A percentile compares a stretch with the other conserved stretches of the same genome.
These are phyloP conservation scores for Hypoxylon cercidicola DNA, from an alignment of 495 filamentous ascomycete species.

Conservation along the genomic window DNA sequence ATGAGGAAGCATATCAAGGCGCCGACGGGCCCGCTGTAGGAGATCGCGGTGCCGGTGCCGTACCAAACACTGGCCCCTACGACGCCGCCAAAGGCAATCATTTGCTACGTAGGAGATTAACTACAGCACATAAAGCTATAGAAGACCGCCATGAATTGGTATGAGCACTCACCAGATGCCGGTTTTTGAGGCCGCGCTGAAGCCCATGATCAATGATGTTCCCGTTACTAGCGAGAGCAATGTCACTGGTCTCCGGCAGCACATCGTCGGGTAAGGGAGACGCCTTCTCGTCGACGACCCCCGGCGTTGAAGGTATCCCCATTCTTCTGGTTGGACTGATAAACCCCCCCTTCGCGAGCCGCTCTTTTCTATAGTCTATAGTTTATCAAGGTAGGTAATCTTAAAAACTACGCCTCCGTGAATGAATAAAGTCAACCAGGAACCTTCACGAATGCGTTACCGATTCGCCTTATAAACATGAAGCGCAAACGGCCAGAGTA, in stretches of 20 bases:
- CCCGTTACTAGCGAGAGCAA: constrained; percentile 37
- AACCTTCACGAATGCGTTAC: too few species aligned
- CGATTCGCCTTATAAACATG: neutral
- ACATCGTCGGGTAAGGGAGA: constrained; percentile 14
- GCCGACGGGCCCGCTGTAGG: constrained; percentile 63
- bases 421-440: too few species aligned
- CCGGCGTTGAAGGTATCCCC: constrained; percentile 4
- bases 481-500: too few species aligned
- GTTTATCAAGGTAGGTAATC: neutral
- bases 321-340: neutral
- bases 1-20: constrained; percentile 65
- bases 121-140: neutral
- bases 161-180: constrained; percentile 39
- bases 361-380: too few species aligned
- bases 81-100: constrained; percentile 59
- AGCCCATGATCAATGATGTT: constrained; percentile 45
- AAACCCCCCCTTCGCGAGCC: too few species aligned
- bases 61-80: constrained; percentile 54
- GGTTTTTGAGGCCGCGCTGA: constrained; percentile 45
- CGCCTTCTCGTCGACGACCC: constrained; percentile 16
- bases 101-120: constrained; percentile 43
- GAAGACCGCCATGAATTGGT: neutral
- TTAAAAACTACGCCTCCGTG: neutral
- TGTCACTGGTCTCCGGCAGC: constrained; percentile 2
- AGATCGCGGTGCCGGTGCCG: constrained; percentile 63